Evolutionary conservation across 108 stramenopile genomes (phyloP), one percentile per base, ranked within the genome.

Genomic region (Cyclotella atomus): DNA sequence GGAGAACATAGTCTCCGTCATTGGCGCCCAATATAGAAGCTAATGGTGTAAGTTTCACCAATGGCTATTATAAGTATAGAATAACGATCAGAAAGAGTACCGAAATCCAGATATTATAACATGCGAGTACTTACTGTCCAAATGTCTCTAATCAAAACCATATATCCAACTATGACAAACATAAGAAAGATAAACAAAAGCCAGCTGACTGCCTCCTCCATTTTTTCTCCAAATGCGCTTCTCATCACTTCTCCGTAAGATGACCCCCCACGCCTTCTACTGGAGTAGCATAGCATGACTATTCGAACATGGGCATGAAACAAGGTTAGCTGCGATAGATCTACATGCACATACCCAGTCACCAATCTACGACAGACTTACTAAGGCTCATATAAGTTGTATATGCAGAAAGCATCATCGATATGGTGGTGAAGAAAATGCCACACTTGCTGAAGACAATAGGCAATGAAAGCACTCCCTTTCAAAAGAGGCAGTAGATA

Each of bases 131-230:
- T n/a, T n/a, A n/a, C n/a, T 17, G 86, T 82, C 91, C 89, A 90
- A 25, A 95, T 87, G 64, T 91, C 91, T 50, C 86, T 68, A 25
- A 87, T 83, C 49, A 96, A 59, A 2, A 96, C 88, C 91, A 93
- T 92, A 70, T 92, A 96, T 0, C 82, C 95, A 4, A 88, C 76
- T 27, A 92, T 67, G 5, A 89, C 91, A 68, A 93, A 90, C 10
- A 84, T 23, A 25, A 93, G 66, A 73, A 93, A 83, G n/a, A 85
- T 55, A 52, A 85, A 72, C 0, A 96, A 69, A 2, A 89, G 38
- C 35, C 65, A 56, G 38, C 88, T 87, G 1, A 88, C 79, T 28
- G 72, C 73, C 25, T 70, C 60, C 57, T 89, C 89, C 68, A 83
- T 84, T 21, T 24, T 52, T 14, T 60, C 62, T 17, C 95, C 92